Evolutionary conservation across 2,329 filamentous ascomycete species (phyloP).

Genomic region (Stemphylium beticola): DNA sequence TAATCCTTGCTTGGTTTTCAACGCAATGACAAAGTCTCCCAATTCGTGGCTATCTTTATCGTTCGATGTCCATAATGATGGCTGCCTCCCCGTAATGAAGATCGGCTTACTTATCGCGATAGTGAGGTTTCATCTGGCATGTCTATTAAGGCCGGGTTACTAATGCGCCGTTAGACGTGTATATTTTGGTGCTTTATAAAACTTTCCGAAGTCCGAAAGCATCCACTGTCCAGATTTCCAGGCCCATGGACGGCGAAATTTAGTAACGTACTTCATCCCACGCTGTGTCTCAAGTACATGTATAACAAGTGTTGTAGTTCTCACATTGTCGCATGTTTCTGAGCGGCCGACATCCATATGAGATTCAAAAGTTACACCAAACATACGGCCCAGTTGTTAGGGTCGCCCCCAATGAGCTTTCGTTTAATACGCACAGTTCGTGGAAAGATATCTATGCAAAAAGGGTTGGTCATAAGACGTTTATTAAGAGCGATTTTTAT

Average conservation of each 20-base stretch:
- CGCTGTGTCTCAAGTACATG: neutral
- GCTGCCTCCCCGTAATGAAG: neutral
- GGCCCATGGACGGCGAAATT: neutral
- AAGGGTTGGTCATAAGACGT: slow-evolving; percentile 23
- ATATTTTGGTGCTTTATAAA: too few relatives aligned
- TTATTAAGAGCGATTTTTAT: slow-evolving; percentile 38
- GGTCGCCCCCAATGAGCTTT: slow-evolving; percentile 47
- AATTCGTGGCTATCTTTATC: too few relatives aligned
- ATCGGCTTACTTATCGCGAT: neutral
- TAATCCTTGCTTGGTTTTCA: too few relatives aligned
- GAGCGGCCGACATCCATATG: neutral
- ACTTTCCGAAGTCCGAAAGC: neutral
- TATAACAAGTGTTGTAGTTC: neutral
- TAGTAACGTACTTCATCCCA: neutral
- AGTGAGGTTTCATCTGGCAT: neutral
- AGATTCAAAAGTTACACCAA: slow-evolving; percentile 2
- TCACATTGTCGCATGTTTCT: neutral
- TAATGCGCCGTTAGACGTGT: neutral
- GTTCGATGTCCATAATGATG: too few relatives aligned
- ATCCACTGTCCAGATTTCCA: neutral
- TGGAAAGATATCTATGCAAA: slow-evolving; percentile 50
- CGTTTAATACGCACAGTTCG: slow-evolving; percentile 39
- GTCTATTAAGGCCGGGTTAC: neutral
- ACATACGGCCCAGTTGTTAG: slow-evolving; percentile 41
- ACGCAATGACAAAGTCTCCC: too few relatives aligned